Evolutionary conservation across 306 rosid species (phyloP), one percentile per base, ranked within the genome.

Genomic region (Lathyrus oleraceus): DNA sequence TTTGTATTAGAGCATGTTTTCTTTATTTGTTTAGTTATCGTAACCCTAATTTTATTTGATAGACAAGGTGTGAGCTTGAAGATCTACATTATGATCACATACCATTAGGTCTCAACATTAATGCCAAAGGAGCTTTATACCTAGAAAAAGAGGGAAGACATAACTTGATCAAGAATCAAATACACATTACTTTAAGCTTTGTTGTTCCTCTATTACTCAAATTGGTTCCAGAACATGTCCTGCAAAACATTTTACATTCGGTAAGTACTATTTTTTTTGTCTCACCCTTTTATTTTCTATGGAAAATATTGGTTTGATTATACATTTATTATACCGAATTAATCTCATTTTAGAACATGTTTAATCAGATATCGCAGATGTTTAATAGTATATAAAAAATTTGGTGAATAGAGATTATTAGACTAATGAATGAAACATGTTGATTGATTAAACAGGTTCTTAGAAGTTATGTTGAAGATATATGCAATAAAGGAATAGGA

Each of bases 191-290:
- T 14, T 1, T 79, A 35, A 73, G 61, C 62, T 58, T 68, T 74
- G 23, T 11, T 54, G 47, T 74, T 38, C 72, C 79, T 32, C 63
- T 76, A 21, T 39, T 79, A 21, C 65, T 79, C n/a, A 21, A 72
- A 1, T 79, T 76, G 79, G 64, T 79, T 69, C 79, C 83, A n/a
- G 2, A 62, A 38, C n/a, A 54, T 14, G 58, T 74, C 48, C 35
- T 74, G 69, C 61, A 69, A 11, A 47, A 45, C 19, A 23, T 74
- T 38, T 3, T 61, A 6, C 58, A 54, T 6, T 62, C 79, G 76
- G 83, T 79, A 21, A 73, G 79, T 12, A 69, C 53, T 4, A 6
- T n/a, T 45, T 19, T 7, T 3, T 25, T 0, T 9, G 6, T 47
- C 10, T 48, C 32, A 58, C 23, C 44, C 20, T 25, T 76, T 10